Base-by-base conservation (phyloP, 495 filamentous ascomycete species). In the Cercophora scortea region DNA sequence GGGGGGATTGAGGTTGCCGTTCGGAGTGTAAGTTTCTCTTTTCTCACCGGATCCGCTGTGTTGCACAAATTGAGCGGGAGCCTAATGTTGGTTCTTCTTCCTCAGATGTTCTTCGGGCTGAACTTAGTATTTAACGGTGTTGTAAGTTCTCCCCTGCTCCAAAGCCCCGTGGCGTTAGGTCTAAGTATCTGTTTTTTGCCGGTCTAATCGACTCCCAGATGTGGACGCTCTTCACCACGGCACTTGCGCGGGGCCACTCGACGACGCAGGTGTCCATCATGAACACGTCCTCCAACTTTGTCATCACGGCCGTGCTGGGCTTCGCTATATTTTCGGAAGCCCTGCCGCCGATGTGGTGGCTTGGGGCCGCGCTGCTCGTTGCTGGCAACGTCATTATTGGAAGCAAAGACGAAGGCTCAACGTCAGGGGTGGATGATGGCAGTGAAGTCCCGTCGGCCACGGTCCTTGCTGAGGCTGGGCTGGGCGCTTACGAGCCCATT, bases 341-440 rank as follows among this genome's bases (percentile, higher is more conserved):
- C 18, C 54, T 76, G 34, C 62, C 68, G 8, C 83, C 83, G 36
- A 69, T 93, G 44, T 97, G 92, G 92, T 96, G 88, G 86, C 61
- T 88, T 6, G 92, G 92, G 8, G 92, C 92, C 0, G 79, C 76
- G 49, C 70, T 95, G 71, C 80, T 96, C 51, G 88, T 95, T 0
- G 90, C 80, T 3, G 92, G 92, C 11, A 95, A 90, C 72, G 89
- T 96, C 13, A 82, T 96, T 43, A 89, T 96, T 61, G 89, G 92
- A 8, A 76, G 87, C 60, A 80, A 89, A 55, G 88, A 92, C 45
- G 87, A 85, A 66, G 69, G 68, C 39, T 42, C 10, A 3, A 52
- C 52, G 15, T 43, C 46, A 6, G 50, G 47, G 8, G 47, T 56
- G 9, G 57, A 53, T 10, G 33, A 32, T 16, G 32, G 13, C 7